Evolutionary conservation across 1,284 basidiomycete genomes (phyloP).

Genomic region (Marasmius oreades): DNA sequence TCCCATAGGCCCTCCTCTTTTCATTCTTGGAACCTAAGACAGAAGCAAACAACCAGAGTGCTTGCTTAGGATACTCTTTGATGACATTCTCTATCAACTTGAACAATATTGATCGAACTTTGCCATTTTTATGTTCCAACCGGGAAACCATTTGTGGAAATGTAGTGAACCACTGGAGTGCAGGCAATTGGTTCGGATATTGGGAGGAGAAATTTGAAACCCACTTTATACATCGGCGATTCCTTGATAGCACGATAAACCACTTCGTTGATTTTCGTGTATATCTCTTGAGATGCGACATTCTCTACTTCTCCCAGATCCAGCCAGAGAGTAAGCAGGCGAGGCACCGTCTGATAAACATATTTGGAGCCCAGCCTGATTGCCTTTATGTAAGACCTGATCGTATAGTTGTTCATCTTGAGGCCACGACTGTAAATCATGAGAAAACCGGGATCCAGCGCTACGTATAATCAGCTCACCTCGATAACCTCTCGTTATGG

Average conservation of each 20-base stretch:
- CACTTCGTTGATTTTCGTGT: constrained; percentile 52
- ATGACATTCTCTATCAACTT: constrained; percentile 77
- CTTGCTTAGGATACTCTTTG: constrained; percentile 84
- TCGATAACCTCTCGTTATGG: constrained; percentile 41
- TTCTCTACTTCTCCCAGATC: constrained; percentile 76
- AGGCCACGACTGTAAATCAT: constrained; percentile 41
- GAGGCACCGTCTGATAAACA: constrained; percentile 94
- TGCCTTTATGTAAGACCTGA: constrained; percentile 73
- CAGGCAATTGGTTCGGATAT: not conserved
- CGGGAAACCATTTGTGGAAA: constrained; percentile 97
- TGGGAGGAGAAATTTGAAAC: constrained; percentile 9
- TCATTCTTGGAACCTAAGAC: constrained; percentile 83
- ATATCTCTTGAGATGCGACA: constrained; percentile 36
- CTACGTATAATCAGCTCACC: constrained; percentile 33
- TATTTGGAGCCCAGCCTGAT: constrained; percentile 90
- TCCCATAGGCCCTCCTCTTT: constrained; percentile 62
- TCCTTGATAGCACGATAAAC: constrained; percentile 54
- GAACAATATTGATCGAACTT: constrained; percentile 65
- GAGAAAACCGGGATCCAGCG: constrained; percentile 3
- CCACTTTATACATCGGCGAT: constrained; percentile 76
- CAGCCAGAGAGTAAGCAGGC: constrained; percentile 94
- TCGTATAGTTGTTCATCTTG: constrained; percentile 59
- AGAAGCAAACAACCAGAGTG: constrained; percentile 91
- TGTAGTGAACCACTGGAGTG: constrained; percentile 85
- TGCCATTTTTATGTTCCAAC: constrained; percentile 77